Base-by-base conservation (phyloP, 2,329 filamentous ascomycete species). In the Arthroderma sp. region DNA sequence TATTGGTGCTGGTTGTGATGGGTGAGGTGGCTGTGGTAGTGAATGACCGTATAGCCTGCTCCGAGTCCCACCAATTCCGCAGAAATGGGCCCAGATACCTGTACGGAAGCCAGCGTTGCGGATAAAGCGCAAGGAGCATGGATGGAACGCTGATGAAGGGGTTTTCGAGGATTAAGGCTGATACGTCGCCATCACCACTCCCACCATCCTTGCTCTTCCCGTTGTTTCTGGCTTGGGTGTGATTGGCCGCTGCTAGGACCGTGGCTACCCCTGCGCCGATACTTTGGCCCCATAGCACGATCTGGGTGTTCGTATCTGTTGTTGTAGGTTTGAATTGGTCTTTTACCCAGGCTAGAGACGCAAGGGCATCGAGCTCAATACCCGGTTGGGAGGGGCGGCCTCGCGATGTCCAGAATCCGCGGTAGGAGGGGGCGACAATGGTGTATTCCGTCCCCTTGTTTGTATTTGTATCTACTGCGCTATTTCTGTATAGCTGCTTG, bases 51-150 rank as follows among this genome's bases (percentile, higher is more conserved):
- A 74, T 48, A 2, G 69, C 65, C 0, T 46, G 51, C 27, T 62
- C 58, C 39, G 62, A 70, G 50, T 74, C 68, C 72, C 73, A 76
- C 38, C 64, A 64, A 45, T 68, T 87, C 52, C 82, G 71, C 7
- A 88, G 68, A 56, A 88, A 87, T 0, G 80, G 81, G 69, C 78
- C 77, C 0, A 89, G 68, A 57, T 88, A 78, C 39, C 75, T 74
- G 58, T 89, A 89, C 0, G 84, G 84, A 5, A 88, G 66, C 82
- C 83, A 88, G 53, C 75, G 83, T 53, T 87, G 82, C 1, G 83
- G 83, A 56, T 88, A 89, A 2, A 89, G 61, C 1, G 75, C 77
- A 36, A 74, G 65, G 4, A 89, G 68, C 82, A 89, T 86, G 11
- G 73, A 74, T 47, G 74, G 71, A 45, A 85, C 74, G 37, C 77